phyloP scores from a whole-genome alignment of 108 stramenopile species.

The Cyclotella kingstonii region DNA sequence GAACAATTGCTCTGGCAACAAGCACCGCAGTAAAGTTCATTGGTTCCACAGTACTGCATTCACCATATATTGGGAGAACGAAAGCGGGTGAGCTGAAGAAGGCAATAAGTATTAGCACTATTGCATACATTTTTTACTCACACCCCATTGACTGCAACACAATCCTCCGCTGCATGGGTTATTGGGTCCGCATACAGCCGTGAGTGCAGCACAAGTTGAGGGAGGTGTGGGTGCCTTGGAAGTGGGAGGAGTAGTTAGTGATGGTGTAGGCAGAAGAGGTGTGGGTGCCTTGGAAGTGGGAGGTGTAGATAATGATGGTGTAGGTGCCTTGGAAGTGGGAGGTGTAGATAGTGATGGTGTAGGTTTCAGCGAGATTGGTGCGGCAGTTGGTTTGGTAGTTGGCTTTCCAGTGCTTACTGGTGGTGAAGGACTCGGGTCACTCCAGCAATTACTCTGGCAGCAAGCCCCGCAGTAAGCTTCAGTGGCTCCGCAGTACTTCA shows the following conservation, averaged over 20 bases:
- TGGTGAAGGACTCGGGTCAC: slow-evolving; percentile 11
- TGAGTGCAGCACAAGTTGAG: not conserved
- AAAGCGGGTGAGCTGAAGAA: not conserved
- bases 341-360: no score
- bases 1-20: slow-evolving; percentile 34
- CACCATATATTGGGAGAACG: no score
- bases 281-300: slow-evolving; percentile 2
- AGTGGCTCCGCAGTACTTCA: slow-evolving; percentile 40
- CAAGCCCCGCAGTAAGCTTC: slow-evolving; percentile 29
- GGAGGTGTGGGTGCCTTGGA: slow-evolving; percentile 1
- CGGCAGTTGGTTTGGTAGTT: slow-evolving; percentile 5
- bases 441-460: slow-evolving; percentile 27
- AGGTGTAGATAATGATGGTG: no score
- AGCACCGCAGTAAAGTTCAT: slow-evolving; percentile 25
- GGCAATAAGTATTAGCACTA: not conserved
- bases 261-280: no score
- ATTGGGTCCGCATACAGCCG: slow-evolving; percentile 9
- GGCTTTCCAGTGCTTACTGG: slow-evolving; percentile 12
- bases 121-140: not conserved
- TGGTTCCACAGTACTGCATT: slow-evolving; percentile 39
- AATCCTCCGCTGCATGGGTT: slow-evolving; percentile 11
- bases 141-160: slow-evolving; percentile 27
- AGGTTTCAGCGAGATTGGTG: no score
- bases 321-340: slow-evolving; percentile 1
- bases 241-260: not conserved